Evolutionary conservation across 2,329 filamentous ascomycete genomes (phyloP).

Genomic region (Fusarium albidum): DNA sequence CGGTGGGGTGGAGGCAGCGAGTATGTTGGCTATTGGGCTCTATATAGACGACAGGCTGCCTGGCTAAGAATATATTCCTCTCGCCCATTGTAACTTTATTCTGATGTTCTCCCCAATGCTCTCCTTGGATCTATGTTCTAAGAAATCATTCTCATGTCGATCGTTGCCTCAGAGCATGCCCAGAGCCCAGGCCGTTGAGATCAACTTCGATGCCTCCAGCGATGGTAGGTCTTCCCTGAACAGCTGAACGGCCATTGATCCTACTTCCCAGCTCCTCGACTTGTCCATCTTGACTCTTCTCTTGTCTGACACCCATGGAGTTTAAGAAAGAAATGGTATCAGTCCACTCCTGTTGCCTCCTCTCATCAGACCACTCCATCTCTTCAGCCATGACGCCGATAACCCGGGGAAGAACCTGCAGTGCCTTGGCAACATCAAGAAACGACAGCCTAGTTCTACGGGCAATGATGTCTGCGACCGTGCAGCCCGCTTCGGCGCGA

Average conservation of each 20-base stretch:
- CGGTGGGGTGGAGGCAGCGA: too few species aligned
- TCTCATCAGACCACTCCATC: slow-evolving; percentile 67
- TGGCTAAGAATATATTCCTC: too few species aligned
- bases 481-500: slow-evolving; percentile 76
- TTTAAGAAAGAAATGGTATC: slow-evolving; percentile 57
- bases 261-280: slow-evolving; percentile 16
- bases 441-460: slow-evolving; percentile 78
- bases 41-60: too few species aligned
- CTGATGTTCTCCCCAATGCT: not conserved
- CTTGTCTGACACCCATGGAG: slow-evolving; percentile 54
- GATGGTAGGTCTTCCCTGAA: slow-evolving; percentile 9
- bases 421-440: slow-evolving; percentile 74
- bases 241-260: not conserved
- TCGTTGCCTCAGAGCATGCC: slow-evolving; percentile 22
- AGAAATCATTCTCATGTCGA: slow-evolving; percentile 4
- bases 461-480: slow-evolving; percentile 74
- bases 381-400: slow-evolving; percentile 79
- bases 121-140: too few species aligned
- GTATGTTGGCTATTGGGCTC: too few species aligned
- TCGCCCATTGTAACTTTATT: too few species aligned
- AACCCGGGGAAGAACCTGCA: slow-evolving; percentile 72
- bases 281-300: slow-evolving; percentile 30
- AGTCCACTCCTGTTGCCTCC: slow-evolving; percentile 65
- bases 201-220: slow-evolving; percentile 26
- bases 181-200: slow-evolving; percentile 23